Evolutionary conservation across 768 basidiomycete genomes (phyloP).

Genomic region (Cytidiella melzeri): DNA sequence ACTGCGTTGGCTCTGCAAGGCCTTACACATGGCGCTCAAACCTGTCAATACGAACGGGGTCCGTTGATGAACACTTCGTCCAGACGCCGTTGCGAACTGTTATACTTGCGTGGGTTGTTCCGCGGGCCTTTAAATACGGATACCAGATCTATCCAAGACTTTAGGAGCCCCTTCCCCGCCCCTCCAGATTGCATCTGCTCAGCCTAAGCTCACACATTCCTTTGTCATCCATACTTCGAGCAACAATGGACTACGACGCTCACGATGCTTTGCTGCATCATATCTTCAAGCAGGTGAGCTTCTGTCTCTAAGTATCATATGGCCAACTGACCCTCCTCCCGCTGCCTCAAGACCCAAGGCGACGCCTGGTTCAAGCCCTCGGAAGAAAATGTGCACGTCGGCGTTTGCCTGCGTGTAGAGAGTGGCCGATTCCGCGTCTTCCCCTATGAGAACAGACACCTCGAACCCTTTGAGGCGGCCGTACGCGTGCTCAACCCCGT

Average conservation of each 20-base stretch:
- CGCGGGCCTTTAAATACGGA: too few relatives aligned
- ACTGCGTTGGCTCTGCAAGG: too few relatives aligned
- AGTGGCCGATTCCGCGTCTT: conserved; percentile 72
- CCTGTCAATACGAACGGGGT: too few relatives aligned
- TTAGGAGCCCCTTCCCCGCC: neutral
- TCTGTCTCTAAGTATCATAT: too few relatives aligned
- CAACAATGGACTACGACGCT: conserved; percentile 67
- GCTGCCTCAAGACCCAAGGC: conserved; percentile 55
- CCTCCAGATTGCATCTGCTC: neutral
- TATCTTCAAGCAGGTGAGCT: conserved; percentile 64
- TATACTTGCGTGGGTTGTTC: too few relatives aligned
- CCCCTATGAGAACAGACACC: conserved; percentile 77
- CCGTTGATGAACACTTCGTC: too few relatives aligned
- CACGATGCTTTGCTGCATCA: conserved; percentile 77
- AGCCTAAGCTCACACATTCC: neutral
- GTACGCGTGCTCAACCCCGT: conserved; percentile 72
- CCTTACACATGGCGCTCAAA: too few relatives aligned
- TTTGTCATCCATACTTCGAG: too few relatives aligned
- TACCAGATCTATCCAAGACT: too few relatives aligned
- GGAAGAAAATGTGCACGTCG: conserved; percentile 74
- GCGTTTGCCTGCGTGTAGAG: conserved; percentile 69
- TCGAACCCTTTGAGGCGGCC: conserved; percentile 79
- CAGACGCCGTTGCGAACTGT: too few relatives aligned
- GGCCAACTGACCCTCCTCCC: neutral
- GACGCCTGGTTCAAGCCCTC: conserved; percentile 86